Conservation (phyloP, 768 basidiomycete genomes). For the Cystobasidium tubakii region DNA sequence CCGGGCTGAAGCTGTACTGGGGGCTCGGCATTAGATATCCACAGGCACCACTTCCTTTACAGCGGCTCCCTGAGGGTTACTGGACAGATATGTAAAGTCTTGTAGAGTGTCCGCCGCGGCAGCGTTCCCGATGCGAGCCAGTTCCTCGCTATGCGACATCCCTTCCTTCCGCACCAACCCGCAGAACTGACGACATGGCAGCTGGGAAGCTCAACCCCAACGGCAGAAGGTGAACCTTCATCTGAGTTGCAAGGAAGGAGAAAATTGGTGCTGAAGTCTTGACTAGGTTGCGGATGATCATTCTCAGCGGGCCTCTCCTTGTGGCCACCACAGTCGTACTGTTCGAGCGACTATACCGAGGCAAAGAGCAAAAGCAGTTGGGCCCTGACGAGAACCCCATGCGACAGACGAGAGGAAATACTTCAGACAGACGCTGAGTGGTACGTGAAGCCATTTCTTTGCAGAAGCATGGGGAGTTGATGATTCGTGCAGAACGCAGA, state of each 20-base stretch:
- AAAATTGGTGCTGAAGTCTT: no score
- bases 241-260: no score
- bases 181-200: not conserved
- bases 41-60: not conserved
- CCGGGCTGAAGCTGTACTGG: no score
- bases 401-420: not conserved
- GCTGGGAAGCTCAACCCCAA: conserved; percentile 26
- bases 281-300: conserved; percentile 6
- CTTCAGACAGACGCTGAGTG: not conserved
- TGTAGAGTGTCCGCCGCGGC: no score
- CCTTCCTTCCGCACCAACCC: not conserved
- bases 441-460: not conserved
- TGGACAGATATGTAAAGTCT: not conserved
- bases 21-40: conserved; percentile 7
- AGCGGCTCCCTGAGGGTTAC: not conserved
- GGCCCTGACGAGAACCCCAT: conserved; percentile 16
- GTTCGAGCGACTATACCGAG: conserved; percentile 28
- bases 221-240: conserved; percentile 3
- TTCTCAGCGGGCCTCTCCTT: conserved; percentile 23
- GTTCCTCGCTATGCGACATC: no score
- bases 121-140: not conserved
- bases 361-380: conserved; percentile 30
- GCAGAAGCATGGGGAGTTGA: no score
- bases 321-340: conserved; percentile 18
- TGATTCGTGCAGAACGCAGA: no score